Base-by-base conservation (phyloP, 2,329 filamentous ascomycete genomes). In the Aspergillus awamori region DNA sequence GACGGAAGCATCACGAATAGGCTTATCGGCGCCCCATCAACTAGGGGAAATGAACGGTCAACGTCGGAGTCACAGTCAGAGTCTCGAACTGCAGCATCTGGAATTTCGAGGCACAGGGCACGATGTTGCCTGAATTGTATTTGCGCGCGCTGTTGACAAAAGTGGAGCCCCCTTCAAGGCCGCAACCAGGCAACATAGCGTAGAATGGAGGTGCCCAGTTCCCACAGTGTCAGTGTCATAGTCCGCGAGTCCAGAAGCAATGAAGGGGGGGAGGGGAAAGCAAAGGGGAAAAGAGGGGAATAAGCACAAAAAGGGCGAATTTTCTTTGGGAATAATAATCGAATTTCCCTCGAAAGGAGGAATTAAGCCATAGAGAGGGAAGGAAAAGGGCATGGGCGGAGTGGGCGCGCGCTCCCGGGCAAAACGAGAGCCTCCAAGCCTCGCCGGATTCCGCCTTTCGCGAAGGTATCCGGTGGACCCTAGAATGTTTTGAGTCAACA, bases 361-460 rank as follows among this genome's bases (percentile, higher is more conserved):
- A 36, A 36, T 36, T 36, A 36, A 45, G 20, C 20, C 24, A 60
- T 49, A 49, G 28, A 54, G 39, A 28, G 36, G 33, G 11, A 8
- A 36, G 33, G 11, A 36, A 36, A 36, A 36, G 33, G 33, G 33
- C 55, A 20, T 17, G 24, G 56, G 39, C 53, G 59, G 53, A 56
- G 53, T 55, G 53, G 53, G 41, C 53, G 53, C 28, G 51, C 38
- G 26, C 47, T 51, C 47, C 47, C 15, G 41, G 58, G 55, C 54
- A 39, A 43, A 53, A 58, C 28, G 47, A 52, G 53, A 52, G 53
- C 59, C 53, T 60, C 49, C 55, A 61, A 61, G 59, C 55, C 59
- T 54, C 57, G 55, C 45, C 45, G 52, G 52, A 58, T 47, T 59
- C 59, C 59, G 53, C 53, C 59, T 49, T 36, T 58, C 53, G 53